Evolutionary conservation across 306 rosid species (phyloP), one percentile per base, ranked within the genome.

Genomic region (Malus orientalis): DNA sequence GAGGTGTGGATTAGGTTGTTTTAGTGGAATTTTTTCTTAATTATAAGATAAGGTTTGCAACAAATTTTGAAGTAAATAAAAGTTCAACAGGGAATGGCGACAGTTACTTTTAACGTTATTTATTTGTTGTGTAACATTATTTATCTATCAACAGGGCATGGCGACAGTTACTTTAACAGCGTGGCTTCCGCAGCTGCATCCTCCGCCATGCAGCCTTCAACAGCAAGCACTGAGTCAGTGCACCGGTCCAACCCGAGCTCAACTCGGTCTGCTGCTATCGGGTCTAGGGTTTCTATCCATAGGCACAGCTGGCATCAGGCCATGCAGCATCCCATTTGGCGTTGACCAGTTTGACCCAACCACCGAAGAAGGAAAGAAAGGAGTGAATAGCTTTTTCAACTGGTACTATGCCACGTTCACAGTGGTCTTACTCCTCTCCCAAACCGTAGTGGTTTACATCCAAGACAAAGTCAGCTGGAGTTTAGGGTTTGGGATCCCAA

Each of bases 381-480:
- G 90, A 23, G 80, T 90, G 25, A 78, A 79, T 2, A 92, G 96
- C 78, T 87, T 85, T 81, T 92, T 87, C 27, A 92, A 92, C 36
- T 92, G 93, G 93, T 90, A 89, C 76, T 93, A 90, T 65, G 78
- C 89, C 18, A 67, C 88, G 1, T 79, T 88, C 10, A 61, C 84
- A 1, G 29, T 85, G 18, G 82, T 89, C 0, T 40, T 89, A 67
- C 22, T 90, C 44, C 0, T 89, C 38, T 74, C 78, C 65, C 81
- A 69, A 54, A 93, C 97, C 1, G 45, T 87, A 0, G 82, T 93
- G 64, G 86, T 93, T 11, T 93, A 90, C 36, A 45, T 93, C 8
- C 97, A 93, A 79, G 96, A 90, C 49, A 75, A 88, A 6, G 40
- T 93, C 5, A 93, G 97, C 75, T 93, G 97, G 97, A 83, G 51